A percentile compares a stretch with the other conserved stretches of the same genome.
phyloP scores from a whole-genome alignment of 305 asterid species.

The Andrographis paniculata region DNA sequence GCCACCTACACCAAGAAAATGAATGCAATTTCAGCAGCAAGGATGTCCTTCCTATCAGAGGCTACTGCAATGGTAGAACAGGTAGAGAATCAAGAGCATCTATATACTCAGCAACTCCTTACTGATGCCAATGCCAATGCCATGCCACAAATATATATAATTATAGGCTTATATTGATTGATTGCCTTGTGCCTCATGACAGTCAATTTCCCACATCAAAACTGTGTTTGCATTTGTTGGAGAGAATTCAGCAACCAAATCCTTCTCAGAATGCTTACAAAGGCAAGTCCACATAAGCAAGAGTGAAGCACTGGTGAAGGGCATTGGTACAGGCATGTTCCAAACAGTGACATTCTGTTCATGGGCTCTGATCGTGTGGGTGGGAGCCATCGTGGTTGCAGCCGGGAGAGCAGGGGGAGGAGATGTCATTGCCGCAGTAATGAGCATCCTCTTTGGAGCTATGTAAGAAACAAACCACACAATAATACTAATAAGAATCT shows the following conservation, averaged over 20 bases:
- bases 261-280: conserved; percentile 53
- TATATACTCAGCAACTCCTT: neutral
- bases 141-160: neutral
- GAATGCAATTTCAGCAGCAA: conserved; percentile 53
- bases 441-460: conserved; percentile 90
- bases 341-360: conserved; percentile 68
- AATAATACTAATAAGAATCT: too few relatives aligned
- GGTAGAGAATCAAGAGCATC: conserved; percentile 31
- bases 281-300: conserved; percentile 43
- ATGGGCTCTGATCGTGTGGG: conserved; percentile 85
- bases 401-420: conserved; percentile 67
- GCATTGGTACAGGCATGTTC: conserved; percentile 74
- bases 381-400: conserved; percentile 66
- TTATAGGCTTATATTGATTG: neutral
- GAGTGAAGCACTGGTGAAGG: conserved; percentile 66
- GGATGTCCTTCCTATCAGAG: conserved; percentile 52
- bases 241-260: conserved; percentile 52
- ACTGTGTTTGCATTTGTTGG: conserved; percentile 80
- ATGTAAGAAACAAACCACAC: conserved; percentile 39
- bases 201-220: conserved; percentile 80
- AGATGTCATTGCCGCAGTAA: conserved; percentile 77
- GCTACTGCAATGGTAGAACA: conserved; percentile 82
- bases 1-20: conserved; percentile 65
- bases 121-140: too few relatives aligned
- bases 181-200: conserved; percentile 23